These are phyloP conservation scores for Betula pendula DNA, from an alignment of 306 rosid genomes.

Conservation along the genomic window DNA sequence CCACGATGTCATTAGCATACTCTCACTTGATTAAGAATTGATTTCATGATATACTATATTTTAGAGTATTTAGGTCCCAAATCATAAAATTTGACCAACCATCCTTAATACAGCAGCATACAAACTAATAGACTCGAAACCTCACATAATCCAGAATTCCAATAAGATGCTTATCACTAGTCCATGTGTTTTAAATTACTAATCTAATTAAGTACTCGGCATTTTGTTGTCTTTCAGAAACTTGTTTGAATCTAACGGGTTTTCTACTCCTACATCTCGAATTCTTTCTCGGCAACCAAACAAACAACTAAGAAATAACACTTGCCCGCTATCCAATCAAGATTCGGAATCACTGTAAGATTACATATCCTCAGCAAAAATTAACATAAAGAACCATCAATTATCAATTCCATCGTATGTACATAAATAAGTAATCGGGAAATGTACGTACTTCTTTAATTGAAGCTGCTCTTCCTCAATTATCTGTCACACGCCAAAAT, in stretches of 20 bases:
- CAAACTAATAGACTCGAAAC: background rate
- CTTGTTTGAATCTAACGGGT: background rate
- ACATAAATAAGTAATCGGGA: background rate
- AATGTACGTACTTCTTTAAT: conserved; percentile 61
- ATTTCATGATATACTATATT: too few relatives aligned
- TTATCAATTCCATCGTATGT: background rate
- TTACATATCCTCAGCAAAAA: background rate
- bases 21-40: background rate
- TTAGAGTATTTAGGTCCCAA: background rate
- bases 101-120: background rate
- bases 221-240: background rate
- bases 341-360: background rate
- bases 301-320: background rate
- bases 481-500: conserved; percentile 46
- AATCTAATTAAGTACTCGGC: background rate
- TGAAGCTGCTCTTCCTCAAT: conserved; percentile 82
- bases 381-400: background rate
- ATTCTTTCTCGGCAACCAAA: conserved; percentile 2
- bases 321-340: conserved; percentile 2
- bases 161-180: background rate
- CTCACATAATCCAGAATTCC: background rate
- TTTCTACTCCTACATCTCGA: background rate
- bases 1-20: too few relatives aligned
- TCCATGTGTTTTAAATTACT: background rate
- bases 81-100: background rate